Evolutionary conservation across 1,284 basidiomycete species (phyloP).

Genomic region (Fistulinella cinereoalba): DNA sequence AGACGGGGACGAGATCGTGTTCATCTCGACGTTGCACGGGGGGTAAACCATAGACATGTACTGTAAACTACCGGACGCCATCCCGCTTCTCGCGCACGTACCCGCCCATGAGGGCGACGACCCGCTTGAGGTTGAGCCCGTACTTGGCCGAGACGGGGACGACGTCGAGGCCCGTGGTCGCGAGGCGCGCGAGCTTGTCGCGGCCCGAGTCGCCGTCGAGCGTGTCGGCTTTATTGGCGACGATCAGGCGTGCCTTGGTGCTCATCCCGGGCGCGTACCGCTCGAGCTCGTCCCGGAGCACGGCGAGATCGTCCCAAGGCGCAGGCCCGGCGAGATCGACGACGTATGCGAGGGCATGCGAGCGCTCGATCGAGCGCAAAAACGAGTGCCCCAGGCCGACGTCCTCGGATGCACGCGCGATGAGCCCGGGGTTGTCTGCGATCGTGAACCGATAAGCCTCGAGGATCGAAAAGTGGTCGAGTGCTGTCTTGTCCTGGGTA

Average conservation of each 20-base stretch:
- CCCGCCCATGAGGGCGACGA: slow-evolving; percentile 61
- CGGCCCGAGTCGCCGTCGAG: slow-evolving; percentile 39
- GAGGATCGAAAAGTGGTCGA: slow-evolving; percentile 47
- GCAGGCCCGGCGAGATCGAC: slow-evolving; percentile 77
- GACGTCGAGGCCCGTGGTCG: too few relatives aligned
- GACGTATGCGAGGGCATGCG: slow-evolving; percentile 87
- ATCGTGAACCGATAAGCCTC: slow-evolving; percentile 89
- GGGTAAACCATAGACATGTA: slow-evolving; percentile 50
- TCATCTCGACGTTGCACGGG: slow-evolving; percentile 95
- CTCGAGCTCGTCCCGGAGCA: slow-evolving; percentile 80
- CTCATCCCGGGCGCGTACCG: slow-evolving; percentile 82
- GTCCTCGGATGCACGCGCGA: slow-evolving; percentile 68
- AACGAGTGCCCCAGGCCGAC: slow-evolving; percentile 94
- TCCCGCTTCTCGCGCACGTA: slow-evolving; percentile 61
- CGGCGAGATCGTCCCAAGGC: slow-evolving; percentile 74
- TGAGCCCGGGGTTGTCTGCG: slow-evolving; percentile 96
- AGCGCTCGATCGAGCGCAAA: slow-evolving; percentile 90
- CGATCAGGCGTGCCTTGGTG: slow-evolving; percentile 71
- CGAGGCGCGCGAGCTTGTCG: slow-evolving; percentile 45
- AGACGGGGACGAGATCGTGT: slow-evolving; percentile 86
- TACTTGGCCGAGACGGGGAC: slow-evolving; percentile 81
- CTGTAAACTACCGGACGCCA: too few relatives aligned
- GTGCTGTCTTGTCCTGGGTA: neutral
- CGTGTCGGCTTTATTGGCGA: slow-evolving; percentile 94
- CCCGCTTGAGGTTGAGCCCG: slow-evolving; percentile 68